Evolutionary conservation across 345 rosid genomes (phyloP).

Genomic region (Eucalyptus urophylla): DNA sequence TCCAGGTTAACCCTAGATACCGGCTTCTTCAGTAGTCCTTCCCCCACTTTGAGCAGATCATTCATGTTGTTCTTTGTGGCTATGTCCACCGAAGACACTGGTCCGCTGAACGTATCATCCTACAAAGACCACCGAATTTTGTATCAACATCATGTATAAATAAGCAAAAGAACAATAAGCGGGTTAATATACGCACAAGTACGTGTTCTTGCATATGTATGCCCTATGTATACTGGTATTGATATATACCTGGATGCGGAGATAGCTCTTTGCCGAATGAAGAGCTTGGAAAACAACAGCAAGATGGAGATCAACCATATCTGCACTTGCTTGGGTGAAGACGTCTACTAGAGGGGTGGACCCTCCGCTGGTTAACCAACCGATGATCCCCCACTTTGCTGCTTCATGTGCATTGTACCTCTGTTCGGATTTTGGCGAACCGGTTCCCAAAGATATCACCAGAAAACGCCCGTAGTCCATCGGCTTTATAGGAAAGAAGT

Average conservation of each 20-base stretch:
- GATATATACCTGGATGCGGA: background rate
- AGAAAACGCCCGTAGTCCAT: constrained; percentile 7
- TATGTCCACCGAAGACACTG: background rate
- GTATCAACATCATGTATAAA: background rate
- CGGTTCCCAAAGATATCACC: constrained; percentile 7
- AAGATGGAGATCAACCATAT: background rate
- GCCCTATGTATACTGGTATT: background rate
- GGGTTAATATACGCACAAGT: background rate
- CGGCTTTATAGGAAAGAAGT: constrained; percentile 5
- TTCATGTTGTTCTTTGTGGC: background rate
- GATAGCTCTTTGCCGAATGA: background rate
- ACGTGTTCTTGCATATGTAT: background rate
- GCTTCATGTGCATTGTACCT: background rate
- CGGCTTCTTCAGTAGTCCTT: background rate
- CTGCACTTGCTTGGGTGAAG: constrained; percentile 3
- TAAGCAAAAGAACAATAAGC: background rate
- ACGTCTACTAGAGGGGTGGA: constrained; percentile 2
- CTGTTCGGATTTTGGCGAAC: background rate
- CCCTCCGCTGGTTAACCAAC: background rate
- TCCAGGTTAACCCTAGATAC: background rate
- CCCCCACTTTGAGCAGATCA: background rate
- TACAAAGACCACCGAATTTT: background rate
- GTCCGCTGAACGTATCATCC: background rate
- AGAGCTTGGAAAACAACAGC: background rate
- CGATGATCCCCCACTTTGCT: constrained; percentile 6